These are phyloP conservation scores for Candida krabiensis DNA, from an alignment of 805 yeast species.

Conservation along the genomic window DNA sequence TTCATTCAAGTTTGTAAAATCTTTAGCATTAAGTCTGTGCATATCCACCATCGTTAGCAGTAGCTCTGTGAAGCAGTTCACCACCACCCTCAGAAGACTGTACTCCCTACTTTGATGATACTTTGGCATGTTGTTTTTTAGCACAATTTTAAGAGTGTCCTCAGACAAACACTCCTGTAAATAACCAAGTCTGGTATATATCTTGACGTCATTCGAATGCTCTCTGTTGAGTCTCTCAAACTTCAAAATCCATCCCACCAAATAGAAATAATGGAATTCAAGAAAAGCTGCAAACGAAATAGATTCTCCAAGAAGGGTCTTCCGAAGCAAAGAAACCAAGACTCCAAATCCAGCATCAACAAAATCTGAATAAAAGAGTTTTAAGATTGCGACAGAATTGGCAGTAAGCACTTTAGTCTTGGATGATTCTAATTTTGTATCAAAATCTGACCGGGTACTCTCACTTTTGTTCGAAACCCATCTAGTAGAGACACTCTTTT, in stretches of 20 bases:
- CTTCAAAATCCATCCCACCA: conserved; percentile 73
- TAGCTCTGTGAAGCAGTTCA: conserved; percentile 66
- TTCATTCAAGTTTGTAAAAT: conserved; percentile 39
- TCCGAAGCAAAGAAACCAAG: conserved; percentile 52
- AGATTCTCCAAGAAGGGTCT: conserved; percentile 23
- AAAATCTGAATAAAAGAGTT: conserved; percentile 54
- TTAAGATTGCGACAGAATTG: conserved; percentile 33
- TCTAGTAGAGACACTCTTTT: conserved; percentile 46
- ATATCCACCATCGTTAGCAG: conserved; percentile 43
- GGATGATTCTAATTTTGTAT: conserved; percentile 24
- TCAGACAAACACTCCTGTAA: conserved; percentile 53
- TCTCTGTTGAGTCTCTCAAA: conserved; percentile 51
- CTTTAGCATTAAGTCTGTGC: conserved; percentile 34
- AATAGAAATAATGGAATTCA: conserved; percentile 51
- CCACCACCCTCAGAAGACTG: conserved; percentile 66
- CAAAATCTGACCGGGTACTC: conserved; percentile 30
- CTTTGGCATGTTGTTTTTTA: conserved; percentile 35
- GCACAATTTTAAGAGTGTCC: conserved; percentile 54
- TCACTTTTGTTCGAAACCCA: conserved; percentile 18
- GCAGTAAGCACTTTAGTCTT: conserved; percentile 32
- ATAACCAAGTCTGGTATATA: conserved; percentile 27
- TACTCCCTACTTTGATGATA: conserved; percentile 46
- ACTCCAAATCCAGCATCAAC: conserved; percentile 75
- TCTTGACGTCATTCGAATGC: conserved; percentile 28
- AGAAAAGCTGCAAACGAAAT: conserved; percentile 32